These are phyloP conservation scores for Zygosaccharomyces pseudorouxii DNA, from an alignment of 805 yeast genomes.

Conservation along the genomic window DNA sequence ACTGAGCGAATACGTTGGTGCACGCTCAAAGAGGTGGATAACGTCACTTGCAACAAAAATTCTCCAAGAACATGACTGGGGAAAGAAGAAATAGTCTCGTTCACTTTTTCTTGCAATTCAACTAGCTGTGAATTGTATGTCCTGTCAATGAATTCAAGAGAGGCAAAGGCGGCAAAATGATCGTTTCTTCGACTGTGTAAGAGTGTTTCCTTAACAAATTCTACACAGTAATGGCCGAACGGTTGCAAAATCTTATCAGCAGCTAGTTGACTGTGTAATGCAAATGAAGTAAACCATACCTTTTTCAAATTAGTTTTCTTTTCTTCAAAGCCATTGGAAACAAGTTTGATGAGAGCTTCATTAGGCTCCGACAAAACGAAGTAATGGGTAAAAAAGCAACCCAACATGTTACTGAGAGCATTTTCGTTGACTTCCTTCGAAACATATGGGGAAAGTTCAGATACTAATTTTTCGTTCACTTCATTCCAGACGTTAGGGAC, in stretches of 20 bases:
- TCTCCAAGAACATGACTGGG: constrained; percentile 34
- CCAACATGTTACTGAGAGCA: constrained; percentile 47
- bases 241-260: constrained; percentile 38
- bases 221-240: constrained; percentile 25
- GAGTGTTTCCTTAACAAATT: constrained; percentile 36
- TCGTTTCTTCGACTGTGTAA: constrained; percentile 38
- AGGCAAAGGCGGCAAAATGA: constrained; percentile 33
- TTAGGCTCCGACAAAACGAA: constrained; percentile 28
- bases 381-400: constrained; percentile 46
- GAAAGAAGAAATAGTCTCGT: constrained; percentile 10
- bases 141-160: constrained; percentile 22
- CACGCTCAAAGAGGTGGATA: constrained; percentile 40
- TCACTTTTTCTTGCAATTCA: constrained; percentile 10
- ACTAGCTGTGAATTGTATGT: constrained; percentile 9
- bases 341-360: constrained; percentile 29
- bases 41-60: constrained; percentile 45
- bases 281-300: constrained; percentile 57
- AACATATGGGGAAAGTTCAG: constrained; percentile 47
- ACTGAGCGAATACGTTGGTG: constrained; percentile 37
- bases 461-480: constrained; percentile 39
- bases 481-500: constrained; percentile 28
- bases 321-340: constrained; percentile 60
- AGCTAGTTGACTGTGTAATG: constrained; percentile 22
- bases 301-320: constrained; percentile 58
- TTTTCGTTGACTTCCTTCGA: constrained; percentile 73